Conservation (phyloP, 805 yeast genomes). For the Schwanniomyces vanrijiae region DNA sequence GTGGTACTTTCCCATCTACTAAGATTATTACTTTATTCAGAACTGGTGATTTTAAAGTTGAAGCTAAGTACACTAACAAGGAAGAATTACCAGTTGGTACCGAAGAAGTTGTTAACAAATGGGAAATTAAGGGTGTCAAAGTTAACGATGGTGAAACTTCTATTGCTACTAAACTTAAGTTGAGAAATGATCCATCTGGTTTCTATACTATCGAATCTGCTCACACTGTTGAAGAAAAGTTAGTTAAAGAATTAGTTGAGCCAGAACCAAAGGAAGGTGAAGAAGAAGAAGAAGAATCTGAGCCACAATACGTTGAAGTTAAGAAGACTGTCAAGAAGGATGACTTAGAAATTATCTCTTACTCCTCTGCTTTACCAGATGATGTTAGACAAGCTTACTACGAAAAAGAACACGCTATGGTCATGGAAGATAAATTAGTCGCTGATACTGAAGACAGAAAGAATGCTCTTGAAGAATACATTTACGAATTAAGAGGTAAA, state of each 20-base stretch:
- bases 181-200: constrained; percentile 97
- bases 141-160: constrained; percentile 73
- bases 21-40: constrained; percentile 94
- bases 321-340: constrained; percentile 93
- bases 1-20: constrained; percentile 90
- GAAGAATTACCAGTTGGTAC: constrained; percentile 71
- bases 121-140: constrained; percentile 85
- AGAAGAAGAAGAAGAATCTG: constrained; percentile 60
- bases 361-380: constrained; percentile 62
- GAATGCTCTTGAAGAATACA: constrained; percentile 98
- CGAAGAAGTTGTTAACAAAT: constrained; percentile 67
- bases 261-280: constrained; percentile 48
- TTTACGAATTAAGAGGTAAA: constrained; percentile 95
- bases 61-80: constrained; percentile 81
- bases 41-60: constrained; percentile 81
- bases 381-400: constrained; percentile 56
- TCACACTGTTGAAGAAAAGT: constrained; percentile 88
- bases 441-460: constrained; percentile 98
- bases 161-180: constrained; percentile 86
- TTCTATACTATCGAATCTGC: constrained; percentile 92
- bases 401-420: constrained; percentile 83
- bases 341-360: constrained; percentile 62
- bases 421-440: constrained; percentile 90
- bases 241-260: constrained; percentile 86
- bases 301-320: constrained; percentile 85